A percentile compares a stretch with the other conserved stretches of the same genome.
These are phyloP conservation scores for Candida orba DNA, from an alignment of 805 yeast genomes.

Conservation along the genomic window DNA sequence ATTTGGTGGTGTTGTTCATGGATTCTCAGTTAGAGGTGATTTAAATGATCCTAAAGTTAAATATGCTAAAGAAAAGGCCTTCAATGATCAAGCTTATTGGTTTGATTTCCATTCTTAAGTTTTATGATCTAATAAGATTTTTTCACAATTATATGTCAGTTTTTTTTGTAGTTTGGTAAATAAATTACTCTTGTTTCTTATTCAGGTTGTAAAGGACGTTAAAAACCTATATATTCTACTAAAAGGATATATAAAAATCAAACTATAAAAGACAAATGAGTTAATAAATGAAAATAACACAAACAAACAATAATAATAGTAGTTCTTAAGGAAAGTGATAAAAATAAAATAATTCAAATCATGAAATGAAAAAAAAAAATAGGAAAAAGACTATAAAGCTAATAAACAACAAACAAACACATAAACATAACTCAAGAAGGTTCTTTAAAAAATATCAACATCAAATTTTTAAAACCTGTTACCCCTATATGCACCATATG, in stretches of 20 bases:
- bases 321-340: no score
- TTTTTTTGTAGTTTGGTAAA: no score
- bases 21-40: slow-evolving; percentile 79
- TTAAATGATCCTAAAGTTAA: slow-evolving; percentile 39
- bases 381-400: no score
- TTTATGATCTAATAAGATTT: neutral
- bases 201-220: no score
- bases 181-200: no score
- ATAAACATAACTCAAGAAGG: slow-evolving; percentile 7
- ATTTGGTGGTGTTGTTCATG: slow-evolving; percentile 63
- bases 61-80: slow-evolving; percentile 63
- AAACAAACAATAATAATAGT: no score
- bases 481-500: slow-evolving; percentile 5
- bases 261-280: no score
- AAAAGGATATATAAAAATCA: no score
- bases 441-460: neutral
- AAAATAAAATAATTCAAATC: no score
- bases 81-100: slow-evolving; percentile 31
- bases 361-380: no score
- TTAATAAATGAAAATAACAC: no score
- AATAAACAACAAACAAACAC: neutral
- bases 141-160: neutral
- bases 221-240: no score
- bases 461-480: neutral
- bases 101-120: slow-evolving; percentile 11